phyloP scores from a whole-genome alignment of 2,329 filamentous ascomycete genomes.

The Diplocarpon mali region DNA sequence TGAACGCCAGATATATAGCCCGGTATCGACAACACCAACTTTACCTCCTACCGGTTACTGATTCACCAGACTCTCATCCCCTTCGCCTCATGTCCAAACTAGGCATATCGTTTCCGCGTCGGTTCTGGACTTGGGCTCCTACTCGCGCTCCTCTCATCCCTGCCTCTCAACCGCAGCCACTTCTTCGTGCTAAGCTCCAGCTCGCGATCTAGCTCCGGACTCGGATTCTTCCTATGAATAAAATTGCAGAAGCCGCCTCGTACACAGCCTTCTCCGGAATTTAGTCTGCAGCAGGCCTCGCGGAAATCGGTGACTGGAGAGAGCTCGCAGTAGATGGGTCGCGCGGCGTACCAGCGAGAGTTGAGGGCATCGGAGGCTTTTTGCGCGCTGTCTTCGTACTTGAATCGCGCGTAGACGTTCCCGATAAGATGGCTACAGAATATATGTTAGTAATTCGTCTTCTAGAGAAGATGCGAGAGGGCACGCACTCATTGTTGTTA shows the following conservation, averaged over 20 bases:
- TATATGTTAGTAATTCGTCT: not conserved
- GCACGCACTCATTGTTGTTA: constrained; percentile 80
- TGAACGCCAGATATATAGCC: constrained; percentile 14
- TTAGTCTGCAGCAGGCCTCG: constrained; percentile 92
- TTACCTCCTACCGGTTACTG: not conserved
- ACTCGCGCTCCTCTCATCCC: constrained; percentile 71
- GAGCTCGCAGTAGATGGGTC: constrained; percentile 96
- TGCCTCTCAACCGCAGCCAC: constrained; percentile 77
- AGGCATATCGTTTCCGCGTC: constrained; percentile 51
- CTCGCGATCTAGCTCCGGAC: constrained; percentile 78
- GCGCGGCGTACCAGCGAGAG: constrained; percentile 88
- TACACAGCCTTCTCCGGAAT: constrained; percentile 90
- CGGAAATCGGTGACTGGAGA: constrained; percentile 95
- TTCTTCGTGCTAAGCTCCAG: constrained; percentile 86
- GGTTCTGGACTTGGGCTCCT: constrained; percentile 83
- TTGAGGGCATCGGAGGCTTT: constrained; percentile 90
- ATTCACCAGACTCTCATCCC: not conserved
- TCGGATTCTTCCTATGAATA: constrained; percentile 94
- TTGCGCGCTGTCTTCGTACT: constrained; percentile 96
- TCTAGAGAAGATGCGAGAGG: not conserved
- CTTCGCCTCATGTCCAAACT: not conserved
- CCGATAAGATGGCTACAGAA: constrained; percentile 81
- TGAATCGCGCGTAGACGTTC: constrained; percentile 99
- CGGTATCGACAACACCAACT: not conserved
- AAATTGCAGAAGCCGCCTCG: constrained; percentile 98